Evolutionary conservation across 2,329 filamentous ascomycete species (phyloP).

Genomic region (Xylariales sp.): DNA sequence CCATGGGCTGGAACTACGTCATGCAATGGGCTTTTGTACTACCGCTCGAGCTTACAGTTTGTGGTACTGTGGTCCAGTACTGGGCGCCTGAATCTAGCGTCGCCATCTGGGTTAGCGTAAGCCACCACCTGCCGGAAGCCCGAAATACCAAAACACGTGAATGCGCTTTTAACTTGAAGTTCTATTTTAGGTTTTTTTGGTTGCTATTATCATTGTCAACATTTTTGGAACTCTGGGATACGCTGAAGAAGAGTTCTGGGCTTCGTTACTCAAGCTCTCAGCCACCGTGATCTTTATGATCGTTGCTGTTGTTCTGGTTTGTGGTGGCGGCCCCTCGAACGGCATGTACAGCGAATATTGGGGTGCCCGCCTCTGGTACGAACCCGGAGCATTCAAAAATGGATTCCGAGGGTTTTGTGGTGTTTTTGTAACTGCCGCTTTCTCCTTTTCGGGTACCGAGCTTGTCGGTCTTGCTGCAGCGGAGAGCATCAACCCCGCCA

Average conservation of each 20-base stretch:
- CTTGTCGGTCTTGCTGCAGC: slow-evolving; percentile 71
- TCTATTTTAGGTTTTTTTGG: slow-evolving; percentile 51
- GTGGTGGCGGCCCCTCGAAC: slow-evolving; percentile 53
- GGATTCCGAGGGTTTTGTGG: slow-evolving; percentile 69
- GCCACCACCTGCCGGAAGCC: too few relatives aligned
- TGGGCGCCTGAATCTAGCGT: slow-evolving; percentile 41
- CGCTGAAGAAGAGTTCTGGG: slow-evolving; percentile 57
- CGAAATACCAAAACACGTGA: too few relatives aligned
- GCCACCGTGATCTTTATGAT: slow-evolving; percentile 62
- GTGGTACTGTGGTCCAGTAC: slow-evolving; percentile 41
- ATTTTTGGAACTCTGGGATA: slow-evolving; percentile 53
- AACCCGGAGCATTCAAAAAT: slow-evolving; percentile 58
- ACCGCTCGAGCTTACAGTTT: slow-evolving; percentile 45
- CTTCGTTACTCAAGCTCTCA: slow-evolving; percentile 51
- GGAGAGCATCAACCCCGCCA: slow-evolving; percentile 65
- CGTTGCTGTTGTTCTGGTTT: slow-evolving; percentile 53
- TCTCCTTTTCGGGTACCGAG: slow-evolving; percentile 69
- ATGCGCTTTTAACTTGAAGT: too few relatives aligned
- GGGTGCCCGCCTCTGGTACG: slow-evolving; percentile 45
- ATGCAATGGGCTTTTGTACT: slow-evolving; percentile 44
- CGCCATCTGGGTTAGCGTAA: slow-evolving; percentile 46
- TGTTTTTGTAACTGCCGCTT: slow-evolving; percentile 67
- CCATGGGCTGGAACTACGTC: slow-evolving; percentile 40
- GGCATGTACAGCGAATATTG: slow-evolving; percentile 41
- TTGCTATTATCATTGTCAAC: slow-evolving; percentile 47